Evolutionary conservation across 116 monocot species (phyloP).

Genomic region (Trichopus zeylanicus): DNA sequence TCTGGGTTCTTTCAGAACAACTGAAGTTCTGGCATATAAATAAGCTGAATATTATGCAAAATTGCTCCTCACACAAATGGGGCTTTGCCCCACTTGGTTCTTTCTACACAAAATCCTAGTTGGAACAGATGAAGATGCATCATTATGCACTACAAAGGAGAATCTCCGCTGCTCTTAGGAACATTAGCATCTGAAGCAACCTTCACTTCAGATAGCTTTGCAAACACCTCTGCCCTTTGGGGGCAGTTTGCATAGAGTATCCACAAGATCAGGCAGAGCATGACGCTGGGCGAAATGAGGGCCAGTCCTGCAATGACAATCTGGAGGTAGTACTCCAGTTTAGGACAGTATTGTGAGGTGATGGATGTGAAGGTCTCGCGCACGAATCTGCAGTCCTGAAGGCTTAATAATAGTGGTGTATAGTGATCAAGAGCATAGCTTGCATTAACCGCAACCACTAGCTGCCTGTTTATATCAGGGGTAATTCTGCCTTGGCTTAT

Average conservation of each 20-base stretch:
- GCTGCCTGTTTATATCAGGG: constrained; percentile 43
- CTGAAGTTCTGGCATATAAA: no score
- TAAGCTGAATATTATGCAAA: no score
- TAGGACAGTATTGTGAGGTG: constrained; percentile 52
- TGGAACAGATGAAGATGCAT: no score
- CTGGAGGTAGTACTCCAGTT: constrained; percentile 35
- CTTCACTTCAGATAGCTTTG: constrained; percentile 21
- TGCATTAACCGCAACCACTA: constrained; percentile 60
- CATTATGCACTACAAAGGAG: no score
- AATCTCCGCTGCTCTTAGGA: no score
- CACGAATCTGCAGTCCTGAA: constrained; percentile 83
- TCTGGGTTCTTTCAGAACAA: no score
- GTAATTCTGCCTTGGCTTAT: constrained; percentile 37
- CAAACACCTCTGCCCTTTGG: constrained; percentile 77
- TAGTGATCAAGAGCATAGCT: constrained; percentile 80
- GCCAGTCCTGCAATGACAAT: constrained; percentile 58
- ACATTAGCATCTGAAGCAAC: no score
- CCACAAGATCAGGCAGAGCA: constrained; percentile 80
- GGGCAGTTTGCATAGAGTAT: constrained; percentile 63
- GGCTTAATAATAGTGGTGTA: constrained; percentile 55
- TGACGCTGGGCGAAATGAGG: constrained; percentile 47
- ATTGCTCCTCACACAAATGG: no score
- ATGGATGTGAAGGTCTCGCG: constrained; percentile 60
- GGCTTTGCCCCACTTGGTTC: no score
- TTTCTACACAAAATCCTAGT: no score